Base-by-base conservation (phyloP, 2,329 filamentous ascomycete species). In the Colletotrichum zoysiae region DNA sequence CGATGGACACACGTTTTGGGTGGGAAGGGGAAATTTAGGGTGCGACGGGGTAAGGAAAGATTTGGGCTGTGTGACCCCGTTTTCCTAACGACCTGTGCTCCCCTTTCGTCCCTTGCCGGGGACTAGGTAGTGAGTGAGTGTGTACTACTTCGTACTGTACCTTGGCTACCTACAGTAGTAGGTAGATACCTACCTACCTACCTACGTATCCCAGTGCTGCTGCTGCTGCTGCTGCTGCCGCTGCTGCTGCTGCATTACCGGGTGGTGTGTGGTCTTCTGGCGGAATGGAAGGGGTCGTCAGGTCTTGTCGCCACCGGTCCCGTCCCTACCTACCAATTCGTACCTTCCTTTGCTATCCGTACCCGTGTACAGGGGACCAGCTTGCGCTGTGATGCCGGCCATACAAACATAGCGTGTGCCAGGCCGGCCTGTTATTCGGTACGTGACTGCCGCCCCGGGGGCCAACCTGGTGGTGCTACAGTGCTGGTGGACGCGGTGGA, bases 11-110 rank as follows among this genome's bases (percentile, higher is more conserved):
- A 62, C 65, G 71, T 63, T 66, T 71, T 71, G 63, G 71, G 67
- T 72, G 70, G 72, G 65, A 74, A 73, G 71, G 71, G 73, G 73
- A 74, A 74, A 73, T 73, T 74, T 74, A 63, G 73, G 67, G 67
- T 71, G 61, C 70, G 48, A 72, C 65, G 69, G 66, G 60, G 55
- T 51, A 53, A 44, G 56, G 46, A 70, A 70, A 72, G 70, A 70
- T 73, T 71, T 73, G 59, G 59, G 59, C 51, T 65, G 59, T 70
- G 67, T 48, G 48, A 71, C 70, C 63, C 62, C 57, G 48, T 73
- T 70, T 61, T 62, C 63, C 50, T 66, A 30, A 42, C 66, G 53
- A 70, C 66, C 55, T 48, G 64, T 67, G 35, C 48, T 63, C 33
- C 59, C 65, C 48, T 40, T 65, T 57, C n/a, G 46, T 38, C 50